These are phyloP conservation scores for Ballota nigra DNA, from an alignment of 257 asterid species.

Conservation along the genomic window DNA sequence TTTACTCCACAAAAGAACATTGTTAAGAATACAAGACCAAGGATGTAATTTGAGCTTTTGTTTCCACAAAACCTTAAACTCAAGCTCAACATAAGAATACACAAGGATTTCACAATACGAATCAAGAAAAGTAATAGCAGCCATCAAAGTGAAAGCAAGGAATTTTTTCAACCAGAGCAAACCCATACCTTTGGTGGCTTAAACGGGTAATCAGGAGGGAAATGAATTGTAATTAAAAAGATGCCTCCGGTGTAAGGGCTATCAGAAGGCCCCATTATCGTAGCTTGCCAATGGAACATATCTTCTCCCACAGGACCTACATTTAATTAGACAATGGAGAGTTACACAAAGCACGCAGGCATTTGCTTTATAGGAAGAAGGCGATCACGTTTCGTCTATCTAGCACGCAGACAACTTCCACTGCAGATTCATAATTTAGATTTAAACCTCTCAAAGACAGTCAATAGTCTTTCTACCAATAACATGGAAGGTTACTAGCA, in stretches of 20 bases:
- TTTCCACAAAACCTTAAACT: background rate
- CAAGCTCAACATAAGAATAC: background rate
- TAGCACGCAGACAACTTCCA: background rate
- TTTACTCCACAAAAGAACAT: background rate
- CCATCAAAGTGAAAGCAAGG: background rate
- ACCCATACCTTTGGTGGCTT: constrained; percentile 42
- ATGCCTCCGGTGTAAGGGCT: constrained; percentile 45
- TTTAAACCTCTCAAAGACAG: background rate
- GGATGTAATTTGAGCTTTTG: background rate
- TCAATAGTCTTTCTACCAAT: background rate
- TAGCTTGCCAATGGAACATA: constrained; percentile 44
- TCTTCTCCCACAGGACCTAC: constrained; percentile 46
- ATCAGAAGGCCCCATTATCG: constrained; percentile 42
- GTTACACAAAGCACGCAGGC: background rate
- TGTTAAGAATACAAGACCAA: background rate
- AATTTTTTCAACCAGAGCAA: background rate
- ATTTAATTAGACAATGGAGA: background rate
- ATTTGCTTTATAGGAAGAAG: background rate
- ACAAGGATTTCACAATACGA: background rate
- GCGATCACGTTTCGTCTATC: background rate
- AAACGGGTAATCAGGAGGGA: constrained; percentile 40
- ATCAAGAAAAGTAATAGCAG: background rate
- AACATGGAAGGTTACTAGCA: background rate
- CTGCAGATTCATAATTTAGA: background rate
- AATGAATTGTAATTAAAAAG: constrained; percentile 39